phyloP scores from a whole-genome alignment of 78 protist genomes.

The Planoprotostelium fungivorum region DNA sequence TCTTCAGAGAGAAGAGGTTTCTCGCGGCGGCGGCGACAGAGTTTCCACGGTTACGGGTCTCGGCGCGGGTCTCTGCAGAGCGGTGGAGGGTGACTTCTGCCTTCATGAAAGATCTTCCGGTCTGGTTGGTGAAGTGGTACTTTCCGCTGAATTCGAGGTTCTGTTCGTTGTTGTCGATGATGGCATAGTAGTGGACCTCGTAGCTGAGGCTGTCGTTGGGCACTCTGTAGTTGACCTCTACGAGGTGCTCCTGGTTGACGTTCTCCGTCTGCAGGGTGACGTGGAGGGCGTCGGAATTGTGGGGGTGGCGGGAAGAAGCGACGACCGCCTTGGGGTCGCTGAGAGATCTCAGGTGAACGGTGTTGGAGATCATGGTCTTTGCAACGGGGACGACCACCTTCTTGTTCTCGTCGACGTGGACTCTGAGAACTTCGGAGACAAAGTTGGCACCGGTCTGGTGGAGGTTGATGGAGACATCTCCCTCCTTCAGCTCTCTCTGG shows the following conservation, averaged over 20 bases:
- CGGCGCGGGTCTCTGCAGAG: background rate
- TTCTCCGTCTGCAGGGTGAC: background rate
- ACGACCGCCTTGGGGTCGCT: background rate
- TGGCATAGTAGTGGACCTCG: background rate
- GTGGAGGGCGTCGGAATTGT: background rate
- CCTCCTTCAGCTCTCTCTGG: background rate
- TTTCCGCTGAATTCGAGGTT: background rate
- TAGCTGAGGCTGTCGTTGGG: background rate
- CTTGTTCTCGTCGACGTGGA: background rate
- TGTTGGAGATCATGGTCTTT: background rate
- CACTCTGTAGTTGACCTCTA: background rate
- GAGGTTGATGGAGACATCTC: background rate
- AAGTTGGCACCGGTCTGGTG: background rate
- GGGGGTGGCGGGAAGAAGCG: background rate
- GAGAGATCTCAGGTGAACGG: background rate
- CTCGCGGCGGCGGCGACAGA: background rate
- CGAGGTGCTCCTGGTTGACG: background rate
- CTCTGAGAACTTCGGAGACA: background rate
- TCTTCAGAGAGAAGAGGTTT: background rate
- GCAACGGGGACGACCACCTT: background rate
- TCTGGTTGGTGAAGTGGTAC: background rate
- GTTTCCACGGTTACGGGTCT: background rate
- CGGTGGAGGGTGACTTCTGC: background rate
- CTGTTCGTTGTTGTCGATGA: background rate
- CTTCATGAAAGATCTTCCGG: background rate